Base-by-base conservation (phyloP, 805 yeast species). In the Pachysolen tannophilus region DNA sequence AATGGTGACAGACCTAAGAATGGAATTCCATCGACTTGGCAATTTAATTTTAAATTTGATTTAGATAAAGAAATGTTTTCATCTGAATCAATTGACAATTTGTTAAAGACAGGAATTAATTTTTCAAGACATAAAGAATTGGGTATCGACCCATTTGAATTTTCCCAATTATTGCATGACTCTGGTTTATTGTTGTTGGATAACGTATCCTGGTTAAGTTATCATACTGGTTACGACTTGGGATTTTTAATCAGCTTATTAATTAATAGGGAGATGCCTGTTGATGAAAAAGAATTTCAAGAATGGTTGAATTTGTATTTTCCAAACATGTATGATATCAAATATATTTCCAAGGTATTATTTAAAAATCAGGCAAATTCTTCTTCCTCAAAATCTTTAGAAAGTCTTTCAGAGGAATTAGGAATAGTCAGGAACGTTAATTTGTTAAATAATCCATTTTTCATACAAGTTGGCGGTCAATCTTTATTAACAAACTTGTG, bases 201-300 rank as follows among this genome's bases (percentile, higher is more conserved):
- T 20, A 60, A 71, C 24, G 73, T 85, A 30, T 76, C 79, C 34
- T 92, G 98, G 98, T 68, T 86, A 34, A 81, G 95, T 41, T 92
- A 82, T 60, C 97, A 92, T 55, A 79, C 75, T 6, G 98, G 97
- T 9, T 92, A 92, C 58, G 98, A 92, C 56, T 72, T 88, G 53
- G 98, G 97, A 2, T 88, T 88, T 55, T 63, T 92, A 40, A 61
- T 87, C 11, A 76, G 94, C 32, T 65, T 86, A 44, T 65, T 90
- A 52, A 75, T 80, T 47, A 84, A 85, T 56, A 72, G 75, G 33
- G 60, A 67, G 32, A 81, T 90, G 68, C 97, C 97, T 1, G 72
- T 71, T 20, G 82, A 79, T 44, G 88, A 82, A 53, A 72, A 74
- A 27, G 95, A 81, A 25, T 90, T 86, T 49, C 67, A 78, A 41